Percentiles rank a stretch among this genome's conserved stretches.
Conservation (phyloP, 2,329 filamentous ascomycete species). For the Emmonsiellopsis sp. region DNA sequence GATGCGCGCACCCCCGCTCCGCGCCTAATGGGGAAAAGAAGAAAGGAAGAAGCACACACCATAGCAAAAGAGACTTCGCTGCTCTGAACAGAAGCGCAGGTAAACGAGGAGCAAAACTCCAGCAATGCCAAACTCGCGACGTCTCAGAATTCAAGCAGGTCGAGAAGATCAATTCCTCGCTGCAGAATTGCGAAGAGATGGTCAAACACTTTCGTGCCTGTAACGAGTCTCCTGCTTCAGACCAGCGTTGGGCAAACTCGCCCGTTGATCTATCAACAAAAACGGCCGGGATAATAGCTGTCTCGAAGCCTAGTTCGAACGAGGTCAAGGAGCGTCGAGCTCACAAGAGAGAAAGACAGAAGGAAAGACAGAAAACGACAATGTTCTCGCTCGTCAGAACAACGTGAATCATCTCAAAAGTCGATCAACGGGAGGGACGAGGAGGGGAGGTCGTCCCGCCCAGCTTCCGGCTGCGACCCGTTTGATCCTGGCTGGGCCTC, state of each 20-base stretch:
- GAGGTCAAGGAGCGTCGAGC: slow-evolving; percentile 9
- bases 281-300: background rate
- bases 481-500: background rate
- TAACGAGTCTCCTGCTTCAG: slow-evolving; percentile 1
- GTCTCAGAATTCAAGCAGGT: slow-evolving; percentile 10
- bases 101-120: background rate
- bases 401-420: background rate
- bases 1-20: background rate
- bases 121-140: slow-evolving; percentile 19
- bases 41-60: background rate
- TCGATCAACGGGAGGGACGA: background rate
- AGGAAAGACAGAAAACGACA: slow-evolving; percentile 6
- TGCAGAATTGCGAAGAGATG: background rate
- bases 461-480: background rate
- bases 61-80: background rate
- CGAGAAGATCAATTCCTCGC: background rate
- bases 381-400: background rate
- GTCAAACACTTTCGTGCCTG: background rate
- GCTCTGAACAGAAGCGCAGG: no score
- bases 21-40: background rate
- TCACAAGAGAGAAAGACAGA: slow-evolving; percentile 10
- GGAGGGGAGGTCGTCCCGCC: background rate
- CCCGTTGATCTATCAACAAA: background rate
- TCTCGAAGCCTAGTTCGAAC: background rate
- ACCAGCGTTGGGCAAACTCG: background rate